Base-by-base conservation (phyloP, 2,329 filamentous ascomycete species). In the Phyllosticta citrichinensis region DNA sequence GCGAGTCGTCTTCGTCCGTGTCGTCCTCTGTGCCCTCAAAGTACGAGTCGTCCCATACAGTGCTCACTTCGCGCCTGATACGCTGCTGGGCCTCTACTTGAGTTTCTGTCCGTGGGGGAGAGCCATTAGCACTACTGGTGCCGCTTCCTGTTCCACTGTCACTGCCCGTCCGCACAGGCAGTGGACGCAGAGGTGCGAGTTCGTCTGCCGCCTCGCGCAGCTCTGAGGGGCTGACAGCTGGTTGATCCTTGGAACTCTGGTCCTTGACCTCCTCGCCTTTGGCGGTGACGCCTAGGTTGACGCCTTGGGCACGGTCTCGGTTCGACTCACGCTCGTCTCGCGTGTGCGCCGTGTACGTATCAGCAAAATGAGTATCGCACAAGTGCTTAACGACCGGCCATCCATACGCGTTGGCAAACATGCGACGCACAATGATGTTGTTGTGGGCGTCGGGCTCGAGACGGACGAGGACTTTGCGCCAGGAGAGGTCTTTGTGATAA, bases 371-470 rank as follows among this genome's bases (percentile, higher is more conserved):
- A 0, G 91, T 91, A 68, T 97, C 92, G 58, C 94, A 93, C 20
- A 97, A 77, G 74, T 99, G 94, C 75, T 97, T 92, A 56, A 97
- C 80, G 0, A 99, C 94, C 0, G 94, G 94, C 94, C 94, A 99
- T 2, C 94, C 94, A 68, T 96, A 96, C 0, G 94, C 94, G 69
- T 99, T 99, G 61, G 91, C 87, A 72, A 99, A 99, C 87, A 91
- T 96, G 61, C 94, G 87, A 17, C 94, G 87, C 24, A 99, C 94
- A 63, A 97, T 88, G 66, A 99, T 96, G 73, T 99, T 99, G 75
- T 99, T 99, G 77, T 99, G 94, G 0, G 94, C 94, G 74, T 99
- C 94, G 0, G 94, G 94, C 71, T 99, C 93, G 2, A 99, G 80
- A 59, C 94, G 88, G 14, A 99, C 94, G 3, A 99, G 83, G 1